Evolutionary conservation across 1,284 basidiomycete species (phyloP), one percentile per base, ranked within the genome.

Genomic region (Apiotrichum sp.): DNA sequence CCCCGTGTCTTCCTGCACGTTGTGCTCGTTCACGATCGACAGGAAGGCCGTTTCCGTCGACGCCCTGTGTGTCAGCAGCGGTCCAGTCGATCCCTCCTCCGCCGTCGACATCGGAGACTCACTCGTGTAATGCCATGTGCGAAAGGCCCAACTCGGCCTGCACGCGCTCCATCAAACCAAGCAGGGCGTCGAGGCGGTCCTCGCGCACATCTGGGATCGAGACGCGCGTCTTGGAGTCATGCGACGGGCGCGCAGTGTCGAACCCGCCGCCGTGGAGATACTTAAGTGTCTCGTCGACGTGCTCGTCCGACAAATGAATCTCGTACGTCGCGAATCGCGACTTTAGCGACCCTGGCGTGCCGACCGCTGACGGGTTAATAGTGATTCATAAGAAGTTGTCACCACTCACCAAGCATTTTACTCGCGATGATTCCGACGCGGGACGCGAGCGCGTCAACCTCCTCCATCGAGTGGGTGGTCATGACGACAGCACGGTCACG

Each of bases 401-500:
- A 36, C 7, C 7, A 36, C 82, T 57, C 63, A 83, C 85, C 85
- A 3, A 88, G 78, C 78, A 88, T 79, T 53, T 79, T 81, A 58
- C 82, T 83, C 4, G 86, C 83, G 29, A 88, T 72, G 56, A 88
- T 87, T 3, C 86, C 86, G 33, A 88, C 86, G 65, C 83, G 83
- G 62, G 80, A 84, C 0, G 86, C 85, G 2, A 89, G 78, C 1
- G 86, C 85, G 6, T 86, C 86, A 0, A 87, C 87, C 71, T 89
- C 87, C 72, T 89, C 87, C 86, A 89, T 89, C 0, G 85, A 87
- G 71, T 89, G 87, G 82, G 72, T 71, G 10, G 74, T 74, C 58
- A 74, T 66, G 42, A 77, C 67, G 10, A 74, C 75, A 0, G 69
- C 67, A 11, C 69, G 58, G 6, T 70, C 66, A 40, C 63, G 56